Percentiles rank a stretch among this genome's conserved stretches.
Conservation (phyloP, 441 rosid species). For the Hura crepitans region DNA sequence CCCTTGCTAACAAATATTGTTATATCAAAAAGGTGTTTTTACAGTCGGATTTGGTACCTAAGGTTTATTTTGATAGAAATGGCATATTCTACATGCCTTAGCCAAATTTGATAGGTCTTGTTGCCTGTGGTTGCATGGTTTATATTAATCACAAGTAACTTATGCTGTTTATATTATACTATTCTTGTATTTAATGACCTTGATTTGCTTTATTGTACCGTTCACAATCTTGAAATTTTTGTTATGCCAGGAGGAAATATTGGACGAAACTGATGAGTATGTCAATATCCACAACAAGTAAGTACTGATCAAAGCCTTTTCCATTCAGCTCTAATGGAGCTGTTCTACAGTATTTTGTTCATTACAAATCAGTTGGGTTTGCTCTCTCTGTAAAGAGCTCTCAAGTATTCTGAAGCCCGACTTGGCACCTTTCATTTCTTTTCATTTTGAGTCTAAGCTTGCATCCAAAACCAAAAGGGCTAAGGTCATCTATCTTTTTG, state of each 20-base stretch:
- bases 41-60: background rate
- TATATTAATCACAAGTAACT: background rate
- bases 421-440: background rate
- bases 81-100: background rate
- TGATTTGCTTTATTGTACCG: background rate
- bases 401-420: background rate
- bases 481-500: background rate
- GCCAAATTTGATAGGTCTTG: background rate
- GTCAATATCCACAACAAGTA: constrained; percentile 42
- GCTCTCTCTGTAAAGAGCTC: constrained; percentile 7
- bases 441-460: background rate
- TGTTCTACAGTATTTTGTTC: too few species aligned
- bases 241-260: constrained; percentile 38
- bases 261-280: constrained; percentile 47
- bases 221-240: constrained; percentile 5
- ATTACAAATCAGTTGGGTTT: background rate
- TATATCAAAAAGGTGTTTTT: too few species aligned
- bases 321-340: background rate
- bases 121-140: background rate
- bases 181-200: background rate
- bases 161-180: background rate
- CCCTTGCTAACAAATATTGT: too few species aligned
- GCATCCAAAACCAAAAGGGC: background rate
- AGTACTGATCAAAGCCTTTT: background rate
- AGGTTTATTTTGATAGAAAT: background rate